Percentiles rank a stretch among this genome's conserved stretches.
Conservation (phyloP, 345 rosid genomes). For the Mangifera indica region DNA sequence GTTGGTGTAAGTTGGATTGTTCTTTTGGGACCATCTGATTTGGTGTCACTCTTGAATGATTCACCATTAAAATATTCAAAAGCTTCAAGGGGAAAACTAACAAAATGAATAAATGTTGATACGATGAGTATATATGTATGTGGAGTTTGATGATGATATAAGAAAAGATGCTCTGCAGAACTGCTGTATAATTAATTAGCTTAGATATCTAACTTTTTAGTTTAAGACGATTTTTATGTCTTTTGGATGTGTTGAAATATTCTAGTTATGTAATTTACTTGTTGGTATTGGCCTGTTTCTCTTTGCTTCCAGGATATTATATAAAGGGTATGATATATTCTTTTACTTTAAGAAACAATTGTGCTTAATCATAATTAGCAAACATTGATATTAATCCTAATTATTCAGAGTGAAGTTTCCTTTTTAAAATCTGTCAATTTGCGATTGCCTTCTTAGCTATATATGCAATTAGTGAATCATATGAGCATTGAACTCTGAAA, state of each 20-base stretch:
- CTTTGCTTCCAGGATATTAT: too few relatives aligned
- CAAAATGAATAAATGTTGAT: neutral
- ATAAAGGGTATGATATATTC: too few relatives aligned
- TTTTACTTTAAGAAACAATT: too few relatives aligned
- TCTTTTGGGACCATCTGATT: constrained; percentile 13
- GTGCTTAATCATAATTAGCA: too few relatives aligned
- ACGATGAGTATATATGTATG: neutral
- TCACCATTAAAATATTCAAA: constrained; percentile 12
- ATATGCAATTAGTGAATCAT: neutral
- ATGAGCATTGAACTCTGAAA: neutral
- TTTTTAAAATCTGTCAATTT: neutral
- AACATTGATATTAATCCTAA: too few relatives aligned
- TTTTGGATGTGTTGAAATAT: neutral
- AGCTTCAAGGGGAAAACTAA: neutral
- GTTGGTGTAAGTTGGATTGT: constrained; percentile 19
- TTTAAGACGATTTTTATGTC: neutral
- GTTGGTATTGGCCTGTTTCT: neutral
- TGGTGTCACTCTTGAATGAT: constrained; percentile 12
- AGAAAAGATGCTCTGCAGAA: neutral
- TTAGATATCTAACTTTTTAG: neutral
- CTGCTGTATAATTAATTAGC: neutral
- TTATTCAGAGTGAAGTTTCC: neutral
- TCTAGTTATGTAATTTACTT: neutral
- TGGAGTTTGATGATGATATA: constrained; percentile 1
- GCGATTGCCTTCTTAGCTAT: too few relatives aligned